Percentiles rank a stretch among this genome's conserved stretches.
Evolutionary conservation across 192 early-diverging fungal genomes (phyloP).

Genomic region (Podila clonocystis): DNA sequence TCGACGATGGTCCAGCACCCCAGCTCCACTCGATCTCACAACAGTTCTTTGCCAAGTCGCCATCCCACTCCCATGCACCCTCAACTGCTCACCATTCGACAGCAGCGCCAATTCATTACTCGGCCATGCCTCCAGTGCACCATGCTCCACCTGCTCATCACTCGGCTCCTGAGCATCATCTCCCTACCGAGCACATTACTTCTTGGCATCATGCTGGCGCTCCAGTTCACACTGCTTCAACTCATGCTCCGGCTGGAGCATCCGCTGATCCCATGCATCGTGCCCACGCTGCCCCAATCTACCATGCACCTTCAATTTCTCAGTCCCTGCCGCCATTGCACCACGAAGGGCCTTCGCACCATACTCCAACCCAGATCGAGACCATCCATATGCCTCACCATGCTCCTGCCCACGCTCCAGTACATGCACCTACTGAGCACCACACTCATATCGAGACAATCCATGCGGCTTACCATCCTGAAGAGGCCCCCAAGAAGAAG

Average conservation of each 20-base stretch:
- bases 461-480: neutral
- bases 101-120: neutral
- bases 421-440: neutral
- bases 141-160: conserved; percentile 15
- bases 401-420: neutral
- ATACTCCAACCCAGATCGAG: conserved; percentile 3
- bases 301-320: neutral
- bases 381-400: conserved; percentile 12
- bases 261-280: conserved; percentile 7
- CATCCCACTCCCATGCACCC: too few relatives aligned
- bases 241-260: neutral
- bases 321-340: neutral
- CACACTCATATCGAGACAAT: conserved; percentile 6
- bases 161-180: conserved; percentile 11
- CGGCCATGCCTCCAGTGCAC: conserved; percentile 15
- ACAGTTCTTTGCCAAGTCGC: too few relatives aligned
- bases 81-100: too few relatives aligned
- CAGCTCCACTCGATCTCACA: neutral
- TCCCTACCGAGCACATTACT: neutral
- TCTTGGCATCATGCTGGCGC: neutral
- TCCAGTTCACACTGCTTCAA: too few relatives aligned
- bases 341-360: neutral
- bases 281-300: conserved; percentile 11
- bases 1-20: too few relatives aligned
- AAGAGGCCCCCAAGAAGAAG: neutral